Evolutionary conservation across 768 basidiomycete genomes (phyloP), one percentile per base, ranked within the genome.

Genomic region (Agaricus subrufescens): DNA sequence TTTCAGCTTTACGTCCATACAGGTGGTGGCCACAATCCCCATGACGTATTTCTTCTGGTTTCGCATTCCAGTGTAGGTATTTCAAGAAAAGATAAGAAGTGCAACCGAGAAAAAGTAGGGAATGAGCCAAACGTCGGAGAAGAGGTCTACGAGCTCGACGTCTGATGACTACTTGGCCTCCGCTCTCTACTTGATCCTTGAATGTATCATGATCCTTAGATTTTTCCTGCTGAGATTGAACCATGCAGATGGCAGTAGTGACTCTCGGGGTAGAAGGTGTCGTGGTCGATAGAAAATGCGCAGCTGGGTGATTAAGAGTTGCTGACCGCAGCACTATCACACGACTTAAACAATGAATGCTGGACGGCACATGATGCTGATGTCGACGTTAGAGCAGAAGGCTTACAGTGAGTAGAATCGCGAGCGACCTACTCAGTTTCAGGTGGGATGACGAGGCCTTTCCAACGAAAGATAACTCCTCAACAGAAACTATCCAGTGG

Each of bases 111-210:
- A 38, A 8, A 30, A 49, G 10, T 2, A 50, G 25, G 3, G 49
- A 29, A n/a, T 47, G 45, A 25, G 49, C 4, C 46, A 49, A 40
- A 27, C 54, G 47, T 2, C 40, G 54, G 39, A 48, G 31, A 39
- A 40, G 10, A 8, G 54, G 29, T 19, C 54, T 37, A 25, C 38
- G 54, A 31, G 54, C 39, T 34, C 34, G 34, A 10, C 40, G 46
- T 30, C 15, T 15, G 11, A 23, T n/a, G 23, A 48, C 25, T 19
- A 49, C 46, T 27, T 55, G 54, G 6, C 46, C 27, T 34, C 49
- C 54, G 43, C 44, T 55, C 40, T 49, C 46, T 14, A 25, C 44
- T 46, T 53, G 52, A 4, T 37, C 31, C 8, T 53, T 40, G 47
- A 55, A 55, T 9, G 42, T 30, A 14, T 42, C 54, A n/a, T 23